Percentiles rank a stretch among this genome's conserved stretches.
These are phyloP conservation scores for Ceratorhiza oryzae-sativae DNA, from an alignment of 1,284 basidiomycete genomes.

Conservation along the genomic window DNA sequence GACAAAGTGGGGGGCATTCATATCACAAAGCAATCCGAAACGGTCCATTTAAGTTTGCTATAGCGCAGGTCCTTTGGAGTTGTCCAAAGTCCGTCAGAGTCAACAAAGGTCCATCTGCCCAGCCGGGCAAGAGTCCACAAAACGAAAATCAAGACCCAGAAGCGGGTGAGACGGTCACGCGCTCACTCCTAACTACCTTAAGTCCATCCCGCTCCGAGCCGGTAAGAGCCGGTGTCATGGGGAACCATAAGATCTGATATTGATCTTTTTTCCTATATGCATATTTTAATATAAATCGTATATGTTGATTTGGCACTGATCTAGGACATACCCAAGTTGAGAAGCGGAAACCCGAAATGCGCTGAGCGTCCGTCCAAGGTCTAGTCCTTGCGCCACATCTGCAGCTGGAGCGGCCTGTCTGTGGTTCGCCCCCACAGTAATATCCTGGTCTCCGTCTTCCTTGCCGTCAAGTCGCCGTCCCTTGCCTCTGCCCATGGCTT, in stretches of 20 bases:
- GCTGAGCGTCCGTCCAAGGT: conserved; percentile 19
- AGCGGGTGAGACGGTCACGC: conserved; percentile 40
- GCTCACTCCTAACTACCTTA: conserved; percentile 62
- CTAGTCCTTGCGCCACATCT: conserved; percentile 8
- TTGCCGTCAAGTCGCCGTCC: conserved; percentile 6
- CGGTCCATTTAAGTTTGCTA: neutral
- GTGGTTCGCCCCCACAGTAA: neutral
- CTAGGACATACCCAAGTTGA: conserved; percentile 57
- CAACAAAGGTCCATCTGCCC: neutral
- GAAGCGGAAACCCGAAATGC: conserved; percentile 18
- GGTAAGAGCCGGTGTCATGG: conserved; percentile 50
- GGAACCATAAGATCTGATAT: conserved; percentile 51
- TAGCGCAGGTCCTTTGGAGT: neutral
- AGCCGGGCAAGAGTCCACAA: neutral
- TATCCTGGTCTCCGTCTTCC: neutral
- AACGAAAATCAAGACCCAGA: neutral
- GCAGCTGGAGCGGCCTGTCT: neutral
- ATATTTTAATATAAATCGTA: neutral
- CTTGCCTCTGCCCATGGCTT: conserved; percentile 16
- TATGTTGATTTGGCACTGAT: too few species aligned
- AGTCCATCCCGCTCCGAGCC: conserved; percentile 56
- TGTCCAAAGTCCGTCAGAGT: neutral
- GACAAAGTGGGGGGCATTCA: neutral
- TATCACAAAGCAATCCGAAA: neutral
- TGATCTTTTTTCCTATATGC: conserved; percentile 47